These are phyloP conservation scores for Paraphaeosphaeria minitans DNA, from an alignment of 2,329 filamentous ascomycete genomes.

Conservation along the genomic window DNA sequence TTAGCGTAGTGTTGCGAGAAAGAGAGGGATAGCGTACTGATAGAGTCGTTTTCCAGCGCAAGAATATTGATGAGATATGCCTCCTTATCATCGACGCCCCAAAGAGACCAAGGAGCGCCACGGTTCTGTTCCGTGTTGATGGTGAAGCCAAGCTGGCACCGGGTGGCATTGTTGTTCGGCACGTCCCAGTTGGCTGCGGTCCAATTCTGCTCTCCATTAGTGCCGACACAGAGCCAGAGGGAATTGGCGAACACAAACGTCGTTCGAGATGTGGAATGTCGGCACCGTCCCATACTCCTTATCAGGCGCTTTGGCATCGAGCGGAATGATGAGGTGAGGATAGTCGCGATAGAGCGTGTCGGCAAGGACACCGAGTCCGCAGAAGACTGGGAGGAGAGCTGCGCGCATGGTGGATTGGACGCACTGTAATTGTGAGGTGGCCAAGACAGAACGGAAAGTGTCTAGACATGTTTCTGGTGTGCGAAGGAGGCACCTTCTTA, in stretches of 20 bases:
- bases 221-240: slow-evolving; percentile 1
- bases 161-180: slow-evolving; percentile 26
- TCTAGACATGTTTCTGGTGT: neutral
- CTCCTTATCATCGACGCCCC: slow-evolving; percentile 25
- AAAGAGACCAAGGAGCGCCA: slow-evolving; percentile 26
- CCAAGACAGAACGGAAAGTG: neutral
- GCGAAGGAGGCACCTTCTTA: slow-evolving; percentile 3
- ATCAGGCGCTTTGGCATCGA: slow-evolving; percentile 28
- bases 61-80: slow-evolving; percentile 36
- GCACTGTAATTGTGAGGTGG: neutral
- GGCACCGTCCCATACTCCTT: slow-evolving; percentile 29
- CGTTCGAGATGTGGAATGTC: slow-evolving; percentile 26
- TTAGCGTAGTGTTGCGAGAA: neutral
- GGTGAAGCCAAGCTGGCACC: slow-evolving; percentile 34
- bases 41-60: slow-evolving; percentile 15
- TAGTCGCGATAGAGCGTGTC: slow-evolving; percentile 26
- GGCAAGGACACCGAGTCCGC: slow-evolving; percentile 19
- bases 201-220: slow-evolving; percentile 21
- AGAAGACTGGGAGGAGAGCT: slow-evolving; percentile 27
- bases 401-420: slow-evolving; percentile 28
- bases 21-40: slow-evolving; percentile 4
- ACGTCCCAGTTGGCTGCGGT: slow-evolving; percentile 43
- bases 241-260: slow-evolving; percentile 13
- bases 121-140: slow-evolving; percentile 26
- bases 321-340: slow-evolving; percentile 43